Evolutionary conservation across 495 filamentous ascomycete species (phyloP).

Genomic region (Elasticomyces elasticus): DNA sequence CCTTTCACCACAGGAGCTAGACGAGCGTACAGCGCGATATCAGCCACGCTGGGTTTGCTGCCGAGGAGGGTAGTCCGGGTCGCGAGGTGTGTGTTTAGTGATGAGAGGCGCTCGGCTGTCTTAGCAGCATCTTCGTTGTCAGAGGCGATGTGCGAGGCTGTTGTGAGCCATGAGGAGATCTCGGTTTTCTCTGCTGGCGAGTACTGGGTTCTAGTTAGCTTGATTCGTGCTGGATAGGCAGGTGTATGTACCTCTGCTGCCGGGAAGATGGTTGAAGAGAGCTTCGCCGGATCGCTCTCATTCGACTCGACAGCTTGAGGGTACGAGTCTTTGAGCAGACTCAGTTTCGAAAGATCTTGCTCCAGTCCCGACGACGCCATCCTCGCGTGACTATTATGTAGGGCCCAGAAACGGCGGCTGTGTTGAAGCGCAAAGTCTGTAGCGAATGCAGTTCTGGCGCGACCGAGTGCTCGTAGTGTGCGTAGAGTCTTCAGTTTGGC

Average conservation of each 20-base stretch:
- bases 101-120: conserved; percentile 44
- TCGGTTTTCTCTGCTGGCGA: conserved; percentile 68
- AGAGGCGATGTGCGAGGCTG: conserved; percentile 56
- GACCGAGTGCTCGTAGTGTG: too few species aligned
- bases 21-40: conserved; percentile 74
- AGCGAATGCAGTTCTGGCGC: too few species aligned
- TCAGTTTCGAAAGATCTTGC: conserved; percentile 7
- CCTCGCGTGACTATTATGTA: too few species aligned
- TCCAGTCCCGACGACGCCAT: conserved; percentile 5
- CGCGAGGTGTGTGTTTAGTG: conserved; percentile 76
- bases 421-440: too few species aligned
- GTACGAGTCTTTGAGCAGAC: conserved; percentile 16
- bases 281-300: conserved; percentile 39
- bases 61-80: conserved; percentile 84
- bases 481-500: too few species aligned
- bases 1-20: conserved; percentile 66
- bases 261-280: conserved; percentile 53
- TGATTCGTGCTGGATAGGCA: background rate
- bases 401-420: too few species aligned
- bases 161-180: conserved; percentile 77
- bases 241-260: conserved; percentile 9
- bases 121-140: conserved; percentile 49
- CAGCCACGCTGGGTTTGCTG: conserved; percentile 80
- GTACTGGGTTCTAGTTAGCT: conserved; percentile 43
- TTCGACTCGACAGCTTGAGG: conserved; percentile 11